Conservation (phyloP, 2,329 filamentous ascomycete genomes). For the Neofusicoccum sp. region DNA sequence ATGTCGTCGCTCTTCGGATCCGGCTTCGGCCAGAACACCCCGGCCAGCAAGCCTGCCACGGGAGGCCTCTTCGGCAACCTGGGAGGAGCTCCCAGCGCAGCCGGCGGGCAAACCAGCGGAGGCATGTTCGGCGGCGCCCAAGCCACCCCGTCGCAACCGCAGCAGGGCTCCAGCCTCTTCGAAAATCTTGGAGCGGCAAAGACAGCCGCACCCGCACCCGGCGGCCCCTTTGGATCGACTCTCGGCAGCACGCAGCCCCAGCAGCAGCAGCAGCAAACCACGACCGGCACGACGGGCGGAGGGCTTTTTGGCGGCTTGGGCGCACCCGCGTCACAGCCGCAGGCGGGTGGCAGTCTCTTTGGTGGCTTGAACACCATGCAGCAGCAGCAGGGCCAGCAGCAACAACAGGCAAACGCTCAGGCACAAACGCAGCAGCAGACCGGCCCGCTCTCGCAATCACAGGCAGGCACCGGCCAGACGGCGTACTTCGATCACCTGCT, state of each 20-base stretch:
- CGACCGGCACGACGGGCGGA: slow-evolving; percentile 22
- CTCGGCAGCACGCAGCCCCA: slow-evolving; percentile 1
- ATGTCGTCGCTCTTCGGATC: slow-evolving; percentile 28
- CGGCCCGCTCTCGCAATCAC: slow-evolving; percentile 34
- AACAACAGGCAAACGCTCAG: slow-evolving; percentile 28
- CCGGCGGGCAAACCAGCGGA: background rate
- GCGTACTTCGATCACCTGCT: slow-evolving; percentile 65
- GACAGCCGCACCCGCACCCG: background rate
- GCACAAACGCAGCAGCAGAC: slow-evolving; percentile 25
- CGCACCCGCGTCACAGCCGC: background rate
- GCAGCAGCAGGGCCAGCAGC: slow-evolving; percentile 32
- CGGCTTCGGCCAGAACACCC: slow-evolving; percentile 29
- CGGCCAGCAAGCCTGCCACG: slow-evolving; percentile 21
- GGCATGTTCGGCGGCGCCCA: slow-evolving; percentile 5
- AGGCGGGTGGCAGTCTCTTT: background rate
- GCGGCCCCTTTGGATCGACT: slow-evolving; percentile 6
- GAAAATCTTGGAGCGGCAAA: background rate
- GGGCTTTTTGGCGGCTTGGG: slow-evolving; percentile 17
- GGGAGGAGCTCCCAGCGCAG: slow-evolving; percentile 14
- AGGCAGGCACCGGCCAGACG: slow-evolving; percentile 42
- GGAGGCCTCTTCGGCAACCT: slow-evolving; percentile 30
- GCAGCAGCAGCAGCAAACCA: slow-evolving; percentile 18
- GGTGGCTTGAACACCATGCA: slow-evolving; percentile 29
- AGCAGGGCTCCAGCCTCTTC: slow-evolving; percentile 1
- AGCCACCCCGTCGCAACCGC: background rate